Base-by-base conservation (phyloP, 768 basidiomycete genomes). In the Suillus clintonianus region DNA sequence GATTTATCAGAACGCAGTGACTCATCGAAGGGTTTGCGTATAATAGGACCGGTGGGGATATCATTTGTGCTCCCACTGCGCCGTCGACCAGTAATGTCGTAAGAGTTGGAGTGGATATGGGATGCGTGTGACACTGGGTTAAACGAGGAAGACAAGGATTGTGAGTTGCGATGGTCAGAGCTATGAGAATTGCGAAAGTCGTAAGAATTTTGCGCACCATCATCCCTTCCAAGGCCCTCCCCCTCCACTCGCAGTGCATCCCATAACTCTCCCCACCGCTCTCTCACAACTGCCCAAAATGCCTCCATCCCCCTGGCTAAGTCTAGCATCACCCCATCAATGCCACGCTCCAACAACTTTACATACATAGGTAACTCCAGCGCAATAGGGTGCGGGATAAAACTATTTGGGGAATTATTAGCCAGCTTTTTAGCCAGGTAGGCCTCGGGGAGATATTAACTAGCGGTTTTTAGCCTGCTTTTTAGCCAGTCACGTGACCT, bases 251-350 rank as follows among this genome's bases (percentile, higher is more conserved):
- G 78, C n/a, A 91, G 76, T 71, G 89, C 90, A 64, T 93, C 90
- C 92, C 92, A 94, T n/a, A 94, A 76, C n/a, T 87, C 88, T 2
- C 80, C 83, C 92, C 92, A 94, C 34, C 83, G 79, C 57, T 86
- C 85, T 48, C 83, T 80, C 7, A 90, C 82, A 43, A 84, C 84
- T 17, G 73, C 64, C 79, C 86, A 94, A 69, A 89, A 90, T 27
- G 75, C 73, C 2, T 79, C 79, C 71, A 94, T 92, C 62, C 86
- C 81, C 7, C 76, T 74, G 0, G 83, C 84, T 32, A 93, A 77
- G 30, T 84, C 79, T 4, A 78, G 68, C 0, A 91, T 80, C 59
- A 83, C 81, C 5, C 80, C 72, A 0, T 79, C 79, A 41, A 91
- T 79, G 19, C 90, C 91, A n/a, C 76, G 77, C 64, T 90, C 82